Percentiles rank a stretch among this genome's conserved stretches.
phyloP scores from a whole-genome alignment of 169 alveolate genomes.

The Theileria equi region DNA sequence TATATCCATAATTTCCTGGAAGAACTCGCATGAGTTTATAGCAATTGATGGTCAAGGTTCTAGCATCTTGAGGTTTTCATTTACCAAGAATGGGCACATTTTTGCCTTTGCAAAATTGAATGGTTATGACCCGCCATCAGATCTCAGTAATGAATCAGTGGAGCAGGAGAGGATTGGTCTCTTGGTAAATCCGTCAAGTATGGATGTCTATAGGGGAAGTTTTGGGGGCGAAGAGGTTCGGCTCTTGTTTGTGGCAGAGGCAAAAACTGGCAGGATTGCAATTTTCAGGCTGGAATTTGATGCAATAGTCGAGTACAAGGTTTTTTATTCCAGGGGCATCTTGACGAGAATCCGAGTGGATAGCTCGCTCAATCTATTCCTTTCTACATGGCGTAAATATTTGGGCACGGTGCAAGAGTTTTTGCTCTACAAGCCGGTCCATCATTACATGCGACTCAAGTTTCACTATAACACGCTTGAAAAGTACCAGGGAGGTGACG shows the following conservation, averaged over 20 bases:
- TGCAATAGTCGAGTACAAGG: slow-evolving; percentile 24
- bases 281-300: slow-evolving; percentile 6
- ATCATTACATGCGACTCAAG: slow-evolving; percentile 6
- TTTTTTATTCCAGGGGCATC: slow-evolving; percentile 10
- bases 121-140: slow-evolving; percentile 5
- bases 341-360: background rate
- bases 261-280: slow-evolving; percentile 39
- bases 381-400: slow-evolving; percentile 45
- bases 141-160: background rate
- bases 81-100: no score
- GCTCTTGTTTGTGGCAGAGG: slow-evolving; percentile 38
- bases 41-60: no score
- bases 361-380: background rate
- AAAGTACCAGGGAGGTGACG: slow-evolving; percentile 43
- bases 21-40: no score
- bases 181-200: slow-evolving; percentile 9
- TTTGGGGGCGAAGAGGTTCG: background rate
- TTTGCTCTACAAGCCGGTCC: slow-evolving; percentile 12
- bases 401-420: slow-evolving; percentile 27
- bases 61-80: no score
- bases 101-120: background rate
- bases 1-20: background rate
- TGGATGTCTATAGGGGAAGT: slow-evolving; percentile 5
- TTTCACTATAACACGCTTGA: slow-evolving; percentile 30
- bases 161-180: no score